A percentile compares a stretch with the other conserved stretches of the same genome.
phyloP scores from a whole-genome alignment of 768 basidiomycete genomes.

The Amanita rubescens region DNA sequence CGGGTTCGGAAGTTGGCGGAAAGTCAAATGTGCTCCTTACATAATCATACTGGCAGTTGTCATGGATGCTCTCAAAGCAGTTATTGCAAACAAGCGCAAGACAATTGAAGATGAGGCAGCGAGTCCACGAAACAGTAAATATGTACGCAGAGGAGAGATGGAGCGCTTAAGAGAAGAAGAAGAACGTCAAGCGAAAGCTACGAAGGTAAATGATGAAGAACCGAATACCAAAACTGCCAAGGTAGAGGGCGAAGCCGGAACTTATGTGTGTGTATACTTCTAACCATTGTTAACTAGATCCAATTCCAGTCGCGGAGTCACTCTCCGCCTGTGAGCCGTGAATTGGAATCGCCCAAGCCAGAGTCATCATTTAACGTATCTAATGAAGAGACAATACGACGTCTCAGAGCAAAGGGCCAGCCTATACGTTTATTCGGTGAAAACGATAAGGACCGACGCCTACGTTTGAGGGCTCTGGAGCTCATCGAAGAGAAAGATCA shows the following conservation, averaged over 20 bases:
- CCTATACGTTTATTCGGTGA: constrained; percentile 95
- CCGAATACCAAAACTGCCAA: constrained; percentile 8
- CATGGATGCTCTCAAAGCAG: constrained; percentile 90
- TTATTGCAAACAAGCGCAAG: constrained; percentile 86
- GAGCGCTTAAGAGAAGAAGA: constrained; percentile 59
- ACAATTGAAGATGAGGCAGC: constrained; percentile 43
- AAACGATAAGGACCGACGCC: constrained; percentile 85
- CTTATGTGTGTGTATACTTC: background rate
- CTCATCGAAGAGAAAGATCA: constrained; percentile 88
- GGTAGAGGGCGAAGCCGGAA: background rate
- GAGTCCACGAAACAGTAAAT: constrained; percentile 57
- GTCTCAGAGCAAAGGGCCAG: constrained; percentile 86
- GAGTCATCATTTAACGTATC: constrained; percentile 79
- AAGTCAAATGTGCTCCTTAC: constrained; percentile 16
- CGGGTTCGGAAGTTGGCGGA: constrained; percentile 33
- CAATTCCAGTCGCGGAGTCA: constrained; percentile 11
- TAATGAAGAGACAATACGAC: constrained; percentile 84
- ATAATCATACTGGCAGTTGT: background rate
- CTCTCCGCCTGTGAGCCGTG: constrained; percentile 24
- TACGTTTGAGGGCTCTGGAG: constrained; percentile 88
- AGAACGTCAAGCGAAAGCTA: constrained; percentile 29
- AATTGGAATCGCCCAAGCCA: constrained; percentile 34
- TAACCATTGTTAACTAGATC: background rate
- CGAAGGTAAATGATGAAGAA: constrained; percentile 14
- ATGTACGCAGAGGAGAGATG: constrained; percentile 87